Evolutionary conservation across 2,329 filamentous ascomycete species (phyloP).

Genomic region (Colletotrichum sp.): DNA sequence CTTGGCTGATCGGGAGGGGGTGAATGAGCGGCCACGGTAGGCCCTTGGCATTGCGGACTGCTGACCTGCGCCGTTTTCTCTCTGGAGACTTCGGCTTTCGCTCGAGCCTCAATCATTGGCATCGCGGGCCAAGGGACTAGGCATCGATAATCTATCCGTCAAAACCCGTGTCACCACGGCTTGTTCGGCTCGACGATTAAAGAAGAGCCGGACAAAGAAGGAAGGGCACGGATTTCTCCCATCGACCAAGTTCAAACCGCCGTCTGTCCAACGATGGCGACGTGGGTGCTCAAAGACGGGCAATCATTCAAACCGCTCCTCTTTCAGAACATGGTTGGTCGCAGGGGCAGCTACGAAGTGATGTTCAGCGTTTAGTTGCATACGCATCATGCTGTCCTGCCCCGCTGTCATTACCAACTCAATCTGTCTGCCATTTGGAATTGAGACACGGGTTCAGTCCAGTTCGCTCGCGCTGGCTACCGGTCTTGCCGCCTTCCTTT

Average conservation of each 20-base stretch:
- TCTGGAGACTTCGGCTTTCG: background rate
- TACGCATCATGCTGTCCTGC: background rate
- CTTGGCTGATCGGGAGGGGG: background rate
- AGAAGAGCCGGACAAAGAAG: background rate
- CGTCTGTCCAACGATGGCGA: background rate
- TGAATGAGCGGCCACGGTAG: background rate
- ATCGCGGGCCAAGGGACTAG: slow-evolving; percentile 15
- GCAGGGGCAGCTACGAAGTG: background rate
- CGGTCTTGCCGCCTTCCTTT: background rate
- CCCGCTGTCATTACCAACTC: background rate
- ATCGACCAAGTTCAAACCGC: background rate
- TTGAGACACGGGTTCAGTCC: background rate
- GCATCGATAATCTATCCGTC: background rate
- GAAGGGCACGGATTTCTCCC: background rate
- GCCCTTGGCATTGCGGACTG: background rate
- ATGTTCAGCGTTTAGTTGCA: background rate
- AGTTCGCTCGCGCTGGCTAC: background rate
- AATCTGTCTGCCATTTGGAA: background rate
- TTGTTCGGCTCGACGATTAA: background rate
- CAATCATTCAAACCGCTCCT: background rate
- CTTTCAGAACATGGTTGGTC: background rate
- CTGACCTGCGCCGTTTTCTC: background rate
- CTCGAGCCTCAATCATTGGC: slow-evolving; percentile 17
- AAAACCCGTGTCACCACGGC: background rate
- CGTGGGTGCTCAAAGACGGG: background rate